Conservation (phyloP, 495 filamentous ascomycete genomes). For the Tuber aestivum region DNA sequence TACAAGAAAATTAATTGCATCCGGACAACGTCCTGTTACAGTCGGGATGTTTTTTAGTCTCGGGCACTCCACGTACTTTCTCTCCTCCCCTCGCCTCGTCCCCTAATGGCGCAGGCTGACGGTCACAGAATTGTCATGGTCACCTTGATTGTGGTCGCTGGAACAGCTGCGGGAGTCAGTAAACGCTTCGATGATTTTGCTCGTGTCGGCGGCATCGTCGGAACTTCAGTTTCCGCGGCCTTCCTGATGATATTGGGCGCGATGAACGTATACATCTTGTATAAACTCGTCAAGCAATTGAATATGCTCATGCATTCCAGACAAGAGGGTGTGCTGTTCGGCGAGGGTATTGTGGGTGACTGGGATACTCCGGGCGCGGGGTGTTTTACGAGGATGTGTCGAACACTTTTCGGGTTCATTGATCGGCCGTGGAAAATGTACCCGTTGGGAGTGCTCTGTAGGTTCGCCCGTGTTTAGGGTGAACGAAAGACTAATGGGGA, state of each 20-base stretch:
- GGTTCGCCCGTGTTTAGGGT: not conserved
- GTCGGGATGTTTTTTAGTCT: slow-evolving; percentile 95
- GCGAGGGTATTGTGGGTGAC: slow-evolving; percentile 26
- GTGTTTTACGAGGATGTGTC: slow-evolving; percentile 63
- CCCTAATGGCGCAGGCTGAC: not conserved
- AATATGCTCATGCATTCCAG: slow-evolving; percentile 50
- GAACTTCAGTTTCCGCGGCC: slow-evolving; percentile 71
- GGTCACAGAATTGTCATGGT: slow-evolving; percentile 66
- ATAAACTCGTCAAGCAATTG: slow-evolving; percentile 64
- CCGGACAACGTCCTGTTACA: slow-evolving; percentile 79
- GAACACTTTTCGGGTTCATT: slow-evolving; percentile 72
- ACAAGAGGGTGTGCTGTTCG: slow-evolving; percentile 19
- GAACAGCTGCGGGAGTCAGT: slow-evolving; percentile 74
- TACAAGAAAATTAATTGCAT: slow-evolving; percentile 83
- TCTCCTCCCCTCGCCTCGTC: not conserved
- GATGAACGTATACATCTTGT: slow-evolving; percentile 79
- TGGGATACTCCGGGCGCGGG: slow-evolving; percentile 60
- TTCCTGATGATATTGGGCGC: slow-evolving; percentile 78
- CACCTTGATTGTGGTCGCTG: slow-evolving; percentile 86
- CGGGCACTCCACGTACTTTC: slow-evolving; percentile 71
- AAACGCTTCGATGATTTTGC: slow-evolving; percentile 72
- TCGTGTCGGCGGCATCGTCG: slow-evolving; percentile 78
- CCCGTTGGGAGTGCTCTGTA: slow-evolving; percentile 72
- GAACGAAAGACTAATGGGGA: not conserved
- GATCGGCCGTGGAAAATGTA: slow-evolving; percentile 98